These are phyloP conservation scores for Tephrocybe sp. DNA, from an alignment of 768 basidiomycete genomes.

Conservation along the genomic window DNA sequence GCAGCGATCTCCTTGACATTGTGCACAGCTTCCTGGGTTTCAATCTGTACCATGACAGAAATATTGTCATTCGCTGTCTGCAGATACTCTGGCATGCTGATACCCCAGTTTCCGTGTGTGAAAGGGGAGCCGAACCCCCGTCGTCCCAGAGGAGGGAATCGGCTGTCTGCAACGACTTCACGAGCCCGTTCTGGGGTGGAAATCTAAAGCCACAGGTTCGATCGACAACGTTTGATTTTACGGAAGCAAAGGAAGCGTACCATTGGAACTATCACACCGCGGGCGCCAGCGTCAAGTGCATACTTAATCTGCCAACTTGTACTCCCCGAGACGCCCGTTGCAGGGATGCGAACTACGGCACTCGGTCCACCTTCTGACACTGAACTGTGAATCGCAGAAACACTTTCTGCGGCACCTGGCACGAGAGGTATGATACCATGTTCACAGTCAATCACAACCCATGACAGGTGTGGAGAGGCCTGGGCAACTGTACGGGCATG, in stretches of 20 bases:
- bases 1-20: constrained; percentile 58
- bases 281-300: constrained; percentile 65
- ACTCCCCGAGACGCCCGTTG: constrained; percentile 53
- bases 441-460: constrained; percentile 69
- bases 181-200: constrained; percentile 54
- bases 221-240: background rate
- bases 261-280: constrained; percentile 67
- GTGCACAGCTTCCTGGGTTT: constrained; percentile 54
- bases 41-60: constrained; percentile 65
- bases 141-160: constrained; percentile 60
- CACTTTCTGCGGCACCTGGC: constrained; percentile 53
- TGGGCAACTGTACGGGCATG: constrained; percentile 58
- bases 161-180: constrained; percentile 53
- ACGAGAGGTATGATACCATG: constrained; percentile 58
- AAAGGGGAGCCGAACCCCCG: constrained; percentile 68
- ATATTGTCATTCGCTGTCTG: constrained; percentile 51
- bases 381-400: constrained; percentile 51
- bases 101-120: constrained; percentile 56
- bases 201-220: constrained; percentile 33
- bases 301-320: constrained; percentile 73
- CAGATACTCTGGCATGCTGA: constrained; percentile 51
- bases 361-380: constrained; percentile 44
- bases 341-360: constrained; percentile 59
- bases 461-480: constrained; percentile 53
- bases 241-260: constrained; percentile 27